Percentiles rank a stretch among this genome's conserved stretches.
Conservation (phyloP, 257 asterid species). For the Paulownia fortunei region DNA sequence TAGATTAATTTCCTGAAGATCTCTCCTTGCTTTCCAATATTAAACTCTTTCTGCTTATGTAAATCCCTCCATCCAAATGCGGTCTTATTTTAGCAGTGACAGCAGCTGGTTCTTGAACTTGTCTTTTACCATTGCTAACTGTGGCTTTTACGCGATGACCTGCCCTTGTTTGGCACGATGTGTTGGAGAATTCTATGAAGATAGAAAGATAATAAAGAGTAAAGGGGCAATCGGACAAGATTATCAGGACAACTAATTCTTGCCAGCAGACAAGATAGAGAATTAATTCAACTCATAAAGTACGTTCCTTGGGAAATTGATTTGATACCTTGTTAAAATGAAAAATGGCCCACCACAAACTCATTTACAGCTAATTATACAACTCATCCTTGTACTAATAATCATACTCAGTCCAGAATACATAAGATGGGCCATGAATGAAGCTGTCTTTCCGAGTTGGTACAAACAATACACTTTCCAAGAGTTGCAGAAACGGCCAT, state of each 20-base stretch:
- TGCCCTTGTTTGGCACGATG: background rate
- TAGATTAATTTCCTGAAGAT: background rate
- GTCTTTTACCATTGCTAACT: background rate
- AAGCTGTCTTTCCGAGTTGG: conserved; percentile 2
- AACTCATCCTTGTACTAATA: background rate
- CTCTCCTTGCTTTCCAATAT: background rate
- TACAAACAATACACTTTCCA: background rate
- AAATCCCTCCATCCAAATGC: too few relatives aligned
- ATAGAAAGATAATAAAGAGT: background rate
- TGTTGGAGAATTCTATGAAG: background rate
- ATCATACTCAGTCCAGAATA: background rate
- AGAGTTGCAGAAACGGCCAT: too few relatives aligned
- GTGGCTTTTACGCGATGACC: background rate
- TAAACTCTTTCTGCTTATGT: too few relatives aligned
- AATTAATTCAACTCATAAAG: conserved; percentile 1
- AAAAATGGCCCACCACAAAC: background rate
- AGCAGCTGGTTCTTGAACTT: background rate
- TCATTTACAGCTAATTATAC: conserved; percentile 7
- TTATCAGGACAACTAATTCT: background rate
- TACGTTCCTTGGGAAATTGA: background rate
- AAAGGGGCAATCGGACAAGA: background rate
- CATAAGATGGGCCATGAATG: background rate
- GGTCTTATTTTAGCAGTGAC: background rate
- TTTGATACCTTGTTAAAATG: background rate
- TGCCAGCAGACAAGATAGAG: background rate